Conservation (phyloP, 352 stramenopile species). For the Plasmopara muralis region DNA sequence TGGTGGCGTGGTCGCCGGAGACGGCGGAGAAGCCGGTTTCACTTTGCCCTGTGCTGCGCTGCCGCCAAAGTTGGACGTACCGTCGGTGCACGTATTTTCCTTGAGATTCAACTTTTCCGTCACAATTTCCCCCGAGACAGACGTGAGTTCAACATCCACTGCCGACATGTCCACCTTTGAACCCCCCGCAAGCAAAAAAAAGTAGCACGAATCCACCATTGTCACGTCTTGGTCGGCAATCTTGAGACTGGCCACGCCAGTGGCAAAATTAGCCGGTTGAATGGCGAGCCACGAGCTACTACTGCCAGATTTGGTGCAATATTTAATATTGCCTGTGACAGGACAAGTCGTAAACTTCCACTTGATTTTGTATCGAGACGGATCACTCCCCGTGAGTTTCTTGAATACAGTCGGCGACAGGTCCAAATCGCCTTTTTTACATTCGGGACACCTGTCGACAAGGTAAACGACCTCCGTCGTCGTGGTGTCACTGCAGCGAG, state of each 20-base stretch:
- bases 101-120: constrained; percentile 42
- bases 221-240: constrained; percentile 41
- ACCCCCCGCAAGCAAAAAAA: constrained; percentile 33
- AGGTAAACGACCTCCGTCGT: constrained; percentile 42
- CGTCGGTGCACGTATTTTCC: constrained; percentile 31
- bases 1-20: not conserved
- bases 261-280: constrained; percentile 32
- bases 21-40: not conserved
- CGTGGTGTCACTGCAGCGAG: constrained; percentile 30
- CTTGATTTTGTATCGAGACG: constrained; percentile 30
- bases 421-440: constrained; percentile 40
- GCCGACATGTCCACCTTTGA: constrained; percentile 22
- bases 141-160: constrained; percentile 39
- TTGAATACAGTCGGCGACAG: constrained; percentile 37
- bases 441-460: constrained; percentile 59
- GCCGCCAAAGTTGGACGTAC: constrained; percentile 19
- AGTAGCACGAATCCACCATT: constrained; percentile 53
- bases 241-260: constrained; percentile 24
- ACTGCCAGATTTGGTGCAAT: constrained; percentile 34
- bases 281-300: constrained; percentile 37
- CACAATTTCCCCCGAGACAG: constrained; percentile 37
- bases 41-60: constrained; percentile 7
- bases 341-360: constrained; percentile 46
- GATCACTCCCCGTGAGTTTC: constrained; percentile 29
- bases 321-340: constrained; percentile 32